A percentile compares a stretch with the other conserved stretches of the same genome.
Evolutionary conservation across 2,329 filamentous ascomycete species (phyloP).

Genomic region (Grosmannia clavigera): DNA sequence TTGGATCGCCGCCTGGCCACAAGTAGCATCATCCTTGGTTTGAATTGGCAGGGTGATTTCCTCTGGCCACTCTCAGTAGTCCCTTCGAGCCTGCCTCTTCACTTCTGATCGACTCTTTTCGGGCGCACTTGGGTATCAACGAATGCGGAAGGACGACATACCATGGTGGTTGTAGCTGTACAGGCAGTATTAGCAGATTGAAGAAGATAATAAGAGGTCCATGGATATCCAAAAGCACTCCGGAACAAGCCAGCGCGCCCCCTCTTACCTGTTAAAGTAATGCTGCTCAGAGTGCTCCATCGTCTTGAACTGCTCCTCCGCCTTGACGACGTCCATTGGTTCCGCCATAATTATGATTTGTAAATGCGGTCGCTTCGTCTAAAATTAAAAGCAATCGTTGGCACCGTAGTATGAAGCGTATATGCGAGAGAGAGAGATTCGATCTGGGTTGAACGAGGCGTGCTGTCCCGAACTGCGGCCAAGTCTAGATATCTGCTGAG

Average conservation of each 20-base stretch:
- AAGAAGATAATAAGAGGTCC: not conserved
- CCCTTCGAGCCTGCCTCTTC: constrained; percentile 14
- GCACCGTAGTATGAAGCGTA: not conserved
- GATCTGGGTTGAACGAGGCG: not conserved
- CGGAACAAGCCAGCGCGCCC: constrained; percentile 8
- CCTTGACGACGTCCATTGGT: constrained; percentile 46
- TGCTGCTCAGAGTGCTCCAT: constrained; percentile 95
- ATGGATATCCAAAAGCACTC: not conserved
- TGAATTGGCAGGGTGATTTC: no score
- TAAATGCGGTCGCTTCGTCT: not conserved
- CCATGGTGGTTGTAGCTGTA: constrained; percentile 94
- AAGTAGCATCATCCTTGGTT: not conserved
- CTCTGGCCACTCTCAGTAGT: not conserved
- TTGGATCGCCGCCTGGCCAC: not conserved
- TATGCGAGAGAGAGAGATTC: not conserved
- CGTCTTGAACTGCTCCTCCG: constrained; percentile 51
- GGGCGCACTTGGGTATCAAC: not conserved
- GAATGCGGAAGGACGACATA: constrained; percentile 27
- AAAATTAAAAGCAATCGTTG: not conserved
- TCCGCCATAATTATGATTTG: constrained; percentile 23
- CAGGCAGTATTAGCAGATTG: constrained; percentile 14
- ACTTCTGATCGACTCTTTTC: constrained; percentile 3
- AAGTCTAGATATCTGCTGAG: not conserved
- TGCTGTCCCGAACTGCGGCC: not conserved
- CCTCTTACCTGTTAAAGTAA: constrained; percentile 86